Conservation (phyloP, 2,329 filamentous ascomycete species). For the Xylariaceae sp. region DNA sequence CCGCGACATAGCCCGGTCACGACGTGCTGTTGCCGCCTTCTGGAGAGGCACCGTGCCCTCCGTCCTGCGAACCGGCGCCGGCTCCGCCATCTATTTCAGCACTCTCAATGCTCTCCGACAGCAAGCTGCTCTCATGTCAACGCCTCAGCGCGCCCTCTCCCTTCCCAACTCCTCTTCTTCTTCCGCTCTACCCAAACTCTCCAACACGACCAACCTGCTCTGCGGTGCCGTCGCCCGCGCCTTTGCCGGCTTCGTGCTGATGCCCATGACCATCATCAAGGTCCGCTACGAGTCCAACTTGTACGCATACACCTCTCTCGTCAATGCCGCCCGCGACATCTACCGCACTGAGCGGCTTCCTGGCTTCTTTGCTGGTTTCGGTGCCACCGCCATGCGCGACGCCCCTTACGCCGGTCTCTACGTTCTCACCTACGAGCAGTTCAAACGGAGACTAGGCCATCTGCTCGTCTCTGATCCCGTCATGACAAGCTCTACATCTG, state of each 20-base stretch:
- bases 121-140: slow-evolving; percentile 42
- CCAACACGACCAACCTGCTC: slow-evolving; percentile 77
- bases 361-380: slow-evolving; percentile 91
- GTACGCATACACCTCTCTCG: slow-evolving; percentile 77
- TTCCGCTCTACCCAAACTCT: slow-evolving; percentile 75
- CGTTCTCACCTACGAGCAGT: slow-evolving; percentile 86
- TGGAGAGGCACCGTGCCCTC: slow-evolving; percentile 94
- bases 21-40: slow-evolving; percentile 62
- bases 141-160: slow-evolving; percentile 15
- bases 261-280: slow-evolving; percentile 95
- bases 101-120: slow-evolving; percentile 81
- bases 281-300: slow-evolving; percentile 89
- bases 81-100: slow-evolving; percentile 91
- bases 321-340: slow-evolving; percentile 71
- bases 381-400: slow-evolving; percentile 87
- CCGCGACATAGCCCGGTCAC: slow-evolving; percentile 63
- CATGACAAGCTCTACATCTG: slow-evolving; percentile 44
- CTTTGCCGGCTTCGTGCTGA: slow-evolving; percentile 83
- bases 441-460: slow-evolving; percentile 59
- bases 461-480: slow-evolving; percentile 19
- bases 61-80: slow-evolving; percentile 87
- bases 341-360: slow-evolving; percentile 65
- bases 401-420: slow-evolving; percentile 97
- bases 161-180: slow-evolving; percentile 38
- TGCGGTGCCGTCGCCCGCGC: slow-evolving; percentile 82